Conservation (phyloP, 2,329 filamentous ascomycete species). For the Paraconiothyrium brasiliense region DNA sequence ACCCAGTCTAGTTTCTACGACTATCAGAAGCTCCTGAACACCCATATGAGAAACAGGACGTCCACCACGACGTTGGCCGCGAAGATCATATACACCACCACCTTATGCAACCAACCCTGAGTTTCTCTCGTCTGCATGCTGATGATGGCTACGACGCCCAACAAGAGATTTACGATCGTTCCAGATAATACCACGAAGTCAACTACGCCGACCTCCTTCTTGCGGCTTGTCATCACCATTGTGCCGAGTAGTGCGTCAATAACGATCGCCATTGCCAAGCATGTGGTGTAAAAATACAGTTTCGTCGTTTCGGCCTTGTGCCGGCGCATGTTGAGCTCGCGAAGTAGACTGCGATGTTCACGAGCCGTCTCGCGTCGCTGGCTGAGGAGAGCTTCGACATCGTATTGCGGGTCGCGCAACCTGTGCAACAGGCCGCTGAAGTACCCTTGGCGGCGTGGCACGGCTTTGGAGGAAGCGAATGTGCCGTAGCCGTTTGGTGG, state of each 20-base stretch:
- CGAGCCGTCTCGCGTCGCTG: constrained; percentile 22
- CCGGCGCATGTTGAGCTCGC: constrained; percentile 40
- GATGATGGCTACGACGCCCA: constrained; percentile 40
- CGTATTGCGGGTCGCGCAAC: constrained; percentile 35
- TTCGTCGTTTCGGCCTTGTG: constrained; percentile 48
- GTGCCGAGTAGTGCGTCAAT: constrained; percentile 72
- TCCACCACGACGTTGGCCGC: constrained; percentile 39
- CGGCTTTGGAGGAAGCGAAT: constrained; percentile 21
- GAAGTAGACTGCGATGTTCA: constrained; percentile 59
- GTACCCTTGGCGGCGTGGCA: constrained; percentile 31
- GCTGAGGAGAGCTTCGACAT: constrained; percentile 54
- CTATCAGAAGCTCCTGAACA: constrained; percentile 22
- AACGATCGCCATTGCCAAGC: constrained; percentile 66
- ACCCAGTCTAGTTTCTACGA: neutral
- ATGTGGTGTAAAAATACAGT: constrained; percentile 57
- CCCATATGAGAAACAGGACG: constrained; percentile 43
- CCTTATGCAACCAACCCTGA: constrained; percentile 45
- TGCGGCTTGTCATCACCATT: constrained; percentile 73
- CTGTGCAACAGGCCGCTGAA: constrained; percentile 45
- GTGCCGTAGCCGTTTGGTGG: constrained; percentile 59
- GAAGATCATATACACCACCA: constrained; percentile 36
- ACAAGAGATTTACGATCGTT: constrained; percentile 69
- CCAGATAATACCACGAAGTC: constrained; percentile 77
- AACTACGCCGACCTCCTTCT: constrained; percentile 74
- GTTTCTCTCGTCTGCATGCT: constrained; percentile 44